Evolutionary conservation across 2,329 filamentous ascomycete genomes (phyloP).

Genomic region (Clarireedia paspali): DNA sequence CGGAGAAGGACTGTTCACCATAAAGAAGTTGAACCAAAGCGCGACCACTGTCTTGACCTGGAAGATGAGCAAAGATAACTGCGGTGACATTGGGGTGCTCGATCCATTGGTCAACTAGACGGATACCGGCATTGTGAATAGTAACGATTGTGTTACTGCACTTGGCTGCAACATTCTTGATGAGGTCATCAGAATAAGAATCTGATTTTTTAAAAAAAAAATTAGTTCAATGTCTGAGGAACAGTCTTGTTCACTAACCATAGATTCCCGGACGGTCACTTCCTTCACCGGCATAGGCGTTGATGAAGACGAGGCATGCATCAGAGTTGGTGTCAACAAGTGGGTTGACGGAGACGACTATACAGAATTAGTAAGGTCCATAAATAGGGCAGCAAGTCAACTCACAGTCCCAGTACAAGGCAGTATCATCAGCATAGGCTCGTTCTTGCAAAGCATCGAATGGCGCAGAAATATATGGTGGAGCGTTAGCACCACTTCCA

Average conservation of each 20-base stretch:
- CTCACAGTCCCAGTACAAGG: conserved; percentile 46
- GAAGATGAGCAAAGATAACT: conserved; percentile 52
- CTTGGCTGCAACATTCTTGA: conserved; percentile 41
- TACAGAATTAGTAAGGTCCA: neutral
- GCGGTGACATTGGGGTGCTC: conserved; percentile 54
- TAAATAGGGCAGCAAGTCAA: conserved; percentile 33
- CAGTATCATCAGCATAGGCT: conserved; percentile 47
- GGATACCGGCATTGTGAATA: conserved; percentile 54
- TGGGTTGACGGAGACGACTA: conserved; percentile 30
- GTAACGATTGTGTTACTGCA: conserved; percentile 57
- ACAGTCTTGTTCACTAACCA: neutral
- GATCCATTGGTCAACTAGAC: conserved; percentile 51
- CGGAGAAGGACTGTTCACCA: conserved; percentile 48
- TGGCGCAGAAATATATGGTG: conserved; percentile 43
- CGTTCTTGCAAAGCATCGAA: conserved; percentile 46
- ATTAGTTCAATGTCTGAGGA: neutral
- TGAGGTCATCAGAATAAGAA: conserved; percentile 46
- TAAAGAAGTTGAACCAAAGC: conserved; percentile 54
- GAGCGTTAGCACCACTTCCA: conserved; percentile 35
- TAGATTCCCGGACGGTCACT: conserved; percentile 53
- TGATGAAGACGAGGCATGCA: conserved; percentile 61
- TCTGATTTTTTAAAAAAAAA: conserved; percentile 33
- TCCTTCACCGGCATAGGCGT: conserved; percentile 66
- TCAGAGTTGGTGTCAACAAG: conserved; percentile 42
- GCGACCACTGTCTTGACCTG: conserved; percentile 54